Evolutionary conservation across 257 asterid genomes (phyloP), one percentile per base, ranked within the genome.

Genomic region (Nicotiana noctiflora): DNA sequence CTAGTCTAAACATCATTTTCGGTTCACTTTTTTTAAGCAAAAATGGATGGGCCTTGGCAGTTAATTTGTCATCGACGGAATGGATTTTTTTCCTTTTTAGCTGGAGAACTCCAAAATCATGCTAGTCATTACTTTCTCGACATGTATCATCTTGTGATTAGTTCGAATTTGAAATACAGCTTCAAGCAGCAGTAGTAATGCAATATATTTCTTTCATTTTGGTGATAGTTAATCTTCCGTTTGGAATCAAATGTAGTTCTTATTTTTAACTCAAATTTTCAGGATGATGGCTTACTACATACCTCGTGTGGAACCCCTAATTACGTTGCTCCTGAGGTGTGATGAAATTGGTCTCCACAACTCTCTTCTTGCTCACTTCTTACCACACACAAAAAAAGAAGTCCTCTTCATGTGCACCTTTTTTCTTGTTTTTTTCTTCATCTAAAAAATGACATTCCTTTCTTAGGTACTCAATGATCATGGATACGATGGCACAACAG

Each of bases 261-360:
- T 19, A 46, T 57, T 83, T 51, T 53, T 37, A 56, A 29, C 72
- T 44, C 80, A 83, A 75, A 81, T 80, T 86, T 75, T 75, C 93
- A 95, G 99, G 99, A 90, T 76, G 99, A 95, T 80, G 99, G 98
- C 64, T 86, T 95, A 89, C 88, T 95, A 82, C 99, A 95, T 83
- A 95, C 99, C 25, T 90, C 99, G 13, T 95, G 99, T 85, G 99
- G 99, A 77, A 95, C 99, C 75, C 99, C 99, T 66, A 95, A 95
- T 81, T 95, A 95, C 77, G 99, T 93, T 65, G 99, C 99, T 86
- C 99, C 99, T 8, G 99, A 95, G 95, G 99, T 95, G 86, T 60
- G 66, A 70, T 53, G 21, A 14, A 76, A 46, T 56, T 46, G 14
- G 77, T 23, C 23, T 72, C 21, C 2, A 49, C 11, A 46, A 21